These are phyloP conservation scores for Trypanosoma theileri DNA, from an alignment of 208 protist species.

Conservation along the genomic window DNA sequence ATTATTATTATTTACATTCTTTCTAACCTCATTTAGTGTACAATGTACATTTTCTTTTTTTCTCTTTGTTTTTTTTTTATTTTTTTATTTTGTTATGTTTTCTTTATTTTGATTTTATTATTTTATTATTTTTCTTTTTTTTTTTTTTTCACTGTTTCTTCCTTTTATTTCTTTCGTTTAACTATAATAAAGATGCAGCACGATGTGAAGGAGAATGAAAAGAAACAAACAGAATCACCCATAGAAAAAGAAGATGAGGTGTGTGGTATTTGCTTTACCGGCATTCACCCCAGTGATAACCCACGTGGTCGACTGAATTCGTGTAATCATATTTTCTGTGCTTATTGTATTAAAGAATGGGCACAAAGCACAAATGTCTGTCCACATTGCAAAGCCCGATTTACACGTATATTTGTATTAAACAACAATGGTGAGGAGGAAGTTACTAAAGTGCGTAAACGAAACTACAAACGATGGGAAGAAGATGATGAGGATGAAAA, in stretches of 20 bases:
- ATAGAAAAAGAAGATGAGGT: constrained; percentile 8
- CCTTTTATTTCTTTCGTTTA: background rate
- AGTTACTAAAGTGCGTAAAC: constrained; percentile 75
- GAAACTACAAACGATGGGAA: constrained; percentile 62
- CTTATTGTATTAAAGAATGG: constrained; percentile 84
- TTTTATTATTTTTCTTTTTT: background rate
- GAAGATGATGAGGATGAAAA: constrained; percentile 40
- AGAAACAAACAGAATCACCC: background rate
- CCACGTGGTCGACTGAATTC: constrained; percentile 81
- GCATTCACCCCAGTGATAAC: constrained; percentile 66
- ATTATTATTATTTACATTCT: background rate
- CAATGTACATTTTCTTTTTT: constrained; percentile 5
- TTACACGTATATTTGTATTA: constrained; percentile 69
- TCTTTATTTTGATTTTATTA: background rate
- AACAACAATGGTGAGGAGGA: constrained; percentile 35
- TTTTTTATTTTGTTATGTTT: constrained; percentile 8
- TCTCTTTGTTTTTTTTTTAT: constrained; percentile 10
- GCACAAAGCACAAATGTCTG: constrained; percentile 84
- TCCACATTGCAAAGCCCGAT: constrained; percentile 80
- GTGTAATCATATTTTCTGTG: constrained; percentile 85
- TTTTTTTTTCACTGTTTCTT: background rate
- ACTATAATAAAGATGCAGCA: background rate
- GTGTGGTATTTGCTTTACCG: constrained; percentile 85
- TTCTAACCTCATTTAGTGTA: background rate
- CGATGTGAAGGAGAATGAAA: background rate